Percentiles rank a stretch among this genome's conserved stretches.
Evolutionary conservation across 2,329 filamentous ascomycete genomes (phyloP).

Genomic region (Decorospora gaudefroyi): DNA sequence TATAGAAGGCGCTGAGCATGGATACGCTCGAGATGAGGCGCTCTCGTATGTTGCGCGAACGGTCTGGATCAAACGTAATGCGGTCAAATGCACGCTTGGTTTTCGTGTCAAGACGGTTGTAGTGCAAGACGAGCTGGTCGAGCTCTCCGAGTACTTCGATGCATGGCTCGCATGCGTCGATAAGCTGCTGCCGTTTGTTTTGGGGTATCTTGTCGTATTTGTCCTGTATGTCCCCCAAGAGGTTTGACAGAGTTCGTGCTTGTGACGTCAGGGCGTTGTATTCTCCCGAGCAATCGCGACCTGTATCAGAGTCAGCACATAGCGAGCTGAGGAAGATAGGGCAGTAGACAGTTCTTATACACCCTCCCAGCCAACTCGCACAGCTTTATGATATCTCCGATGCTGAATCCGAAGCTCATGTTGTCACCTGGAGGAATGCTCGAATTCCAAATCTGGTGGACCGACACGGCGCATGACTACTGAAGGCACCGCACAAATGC

Average conservation of each 20-base stretch:
- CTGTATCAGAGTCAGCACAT: slow-evolving; percentile 14
- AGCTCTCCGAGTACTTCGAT: slow-evolving; percentile 36
- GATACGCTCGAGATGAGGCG: slow-evolving; percentile 31
- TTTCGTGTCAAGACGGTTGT: slow-evolving; percentile 38
- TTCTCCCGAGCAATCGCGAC: slow-evolving; percentile 38
- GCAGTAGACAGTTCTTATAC: slow-evolving; percentile 33
- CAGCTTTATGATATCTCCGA: slow-evolving; percentile 36
- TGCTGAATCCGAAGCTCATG: slow-evolving; percentile 36
- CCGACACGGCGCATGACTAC: background rate
- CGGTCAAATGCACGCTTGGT: slow-evolving; percentile 40
- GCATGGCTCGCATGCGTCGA: slow-evolving; percentile 31
- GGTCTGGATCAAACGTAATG: slow-evolving; percentile 36
- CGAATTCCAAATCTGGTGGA: background rate
- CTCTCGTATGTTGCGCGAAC: slow-evolving; percentile 26
- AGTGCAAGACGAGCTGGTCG: slow-evolving; percentile 32
- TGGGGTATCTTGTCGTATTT: slow-evolving; percentile 32
- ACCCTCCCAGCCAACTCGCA: slow-evolving; percentile 30
- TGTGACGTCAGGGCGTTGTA: slow-evolving; percentile 36
- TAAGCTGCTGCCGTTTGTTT: slow-evolving; percentile 26
- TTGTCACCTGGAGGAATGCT: background rate
- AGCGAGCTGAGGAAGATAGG: no score
- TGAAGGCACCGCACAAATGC: no score
- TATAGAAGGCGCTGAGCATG: slow-evolving; percentile 38
- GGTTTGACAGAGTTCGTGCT: slow-evolving; percentile 33
- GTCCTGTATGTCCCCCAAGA: slow-evolving; percentile 37